Percentiles rank a stretch among this genome's conserved stretches.
Conservation (phyloP, 1,284 basidiomycete genomes). For the Ganoderma lingzhi region DNA sequence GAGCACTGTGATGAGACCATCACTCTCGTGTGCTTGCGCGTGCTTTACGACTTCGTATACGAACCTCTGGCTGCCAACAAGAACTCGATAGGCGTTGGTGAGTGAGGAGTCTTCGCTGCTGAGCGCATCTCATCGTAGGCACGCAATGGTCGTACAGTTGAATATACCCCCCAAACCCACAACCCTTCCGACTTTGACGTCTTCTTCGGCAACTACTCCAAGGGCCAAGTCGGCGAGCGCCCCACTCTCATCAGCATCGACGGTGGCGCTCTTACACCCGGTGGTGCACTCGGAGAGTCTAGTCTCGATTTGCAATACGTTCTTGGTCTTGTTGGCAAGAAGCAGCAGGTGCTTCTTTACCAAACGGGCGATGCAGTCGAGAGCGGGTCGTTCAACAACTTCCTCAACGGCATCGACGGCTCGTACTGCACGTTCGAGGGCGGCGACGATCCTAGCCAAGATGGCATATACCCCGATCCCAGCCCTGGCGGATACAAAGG, state of each 20-base stretch:
- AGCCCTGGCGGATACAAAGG: constrained; percentile 48
- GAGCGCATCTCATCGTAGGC: constrained; percentile 34
- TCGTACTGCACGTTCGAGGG: constrained; percentile 52
- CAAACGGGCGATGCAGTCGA: constrained; percentile 55
- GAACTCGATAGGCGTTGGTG: constrained; percentile 60
- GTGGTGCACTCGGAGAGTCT: constrained; percentile 54
- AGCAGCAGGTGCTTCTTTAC: constrained; percentile 51
- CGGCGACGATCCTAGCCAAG: constrained; percentile 51
- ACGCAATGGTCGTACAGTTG: constrained; percentile 41
- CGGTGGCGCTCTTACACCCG: constrained; percentile 37
- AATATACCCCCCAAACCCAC: constrained; percentile 59
- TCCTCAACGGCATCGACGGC: constrained; percentile 55
- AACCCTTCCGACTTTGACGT: constrained; percentile 53
- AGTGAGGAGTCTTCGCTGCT: constrained; percentile 20
- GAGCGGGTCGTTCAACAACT: constrained; percentile 53
- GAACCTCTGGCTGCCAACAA: constrained; percentile 49
- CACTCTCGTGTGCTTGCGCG: constrained; percentile 60
- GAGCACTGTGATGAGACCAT: constrained; percentile 50
- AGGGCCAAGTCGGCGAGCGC: constrained; percentile 46
- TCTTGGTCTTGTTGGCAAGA: constrained; percentile 47
- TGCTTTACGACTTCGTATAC: constrained; percentile 58
- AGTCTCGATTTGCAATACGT: constrained; percentile 55
- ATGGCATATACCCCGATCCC: constrained; percentile 51
- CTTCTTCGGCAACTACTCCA: constrained; percentile 52
- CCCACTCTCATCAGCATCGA: constrained; percentile 54